A percentile compares a stretch with the other conserved stretches of the same genome.
Evolutionary conservation across 495 filamentous ascomycete species (phyloP).

Genomic region (Neurospora hispaniola): DNA sequence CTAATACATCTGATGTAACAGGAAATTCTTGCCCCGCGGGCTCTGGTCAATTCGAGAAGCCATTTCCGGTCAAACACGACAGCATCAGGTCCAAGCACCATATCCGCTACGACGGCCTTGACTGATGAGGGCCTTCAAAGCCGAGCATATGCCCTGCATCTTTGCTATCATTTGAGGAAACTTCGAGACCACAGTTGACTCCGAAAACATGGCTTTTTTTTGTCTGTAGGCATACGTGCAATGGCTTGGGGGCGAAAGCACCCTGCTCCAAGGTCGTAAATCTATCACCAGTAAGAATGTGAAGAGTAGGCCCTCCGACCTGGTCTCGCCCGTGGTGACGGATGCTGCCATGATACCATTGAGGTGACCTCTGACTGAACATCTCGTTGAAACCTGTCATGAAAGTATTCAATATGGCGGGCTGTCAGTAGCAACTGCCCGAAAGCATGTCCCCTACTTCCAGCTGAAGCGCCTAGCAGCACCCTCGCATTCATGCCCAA

Average conservation of each 20-base stretch:
- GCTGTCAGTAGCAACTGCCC: background rate
- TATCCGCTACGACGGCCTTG: background rate
- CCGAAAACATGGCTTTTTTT: background rate
- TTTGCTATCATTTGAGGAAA: background rate
- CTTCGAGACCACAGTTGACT: background rate
- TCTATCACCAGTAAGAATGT: background rate
- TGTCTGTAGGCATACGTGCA: background rate
- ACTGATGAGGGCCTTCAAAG: background rate
- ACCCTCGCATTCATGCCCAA: background rate
- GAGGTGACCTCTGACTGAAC: background rate
- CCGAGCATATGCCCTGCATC: background rate
- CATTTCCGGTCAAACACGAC: background rate
- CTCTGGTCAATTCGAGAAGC: background rate
- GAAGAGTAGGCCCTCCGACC: background rate
- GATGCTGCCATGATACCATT: background rate
- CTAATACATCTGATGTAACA: background rate
- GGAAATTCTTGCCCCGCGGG: background rate
- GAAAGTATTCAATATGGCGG: background rate
- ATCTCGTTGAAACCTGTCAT: background rate
- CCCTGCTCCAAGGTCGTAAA: background rate
- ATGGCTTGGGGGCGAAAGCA: background rate
- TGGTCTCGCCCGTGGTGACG: background rate
- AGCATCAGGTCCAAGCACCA: background rate
- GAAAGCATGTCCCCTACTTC: background rate
- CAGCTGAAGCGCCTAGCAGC: background rate